Base-by-base conservation (phyloP, 352 stramenopile species). In the Saprolegnia parasitica region DNA sequence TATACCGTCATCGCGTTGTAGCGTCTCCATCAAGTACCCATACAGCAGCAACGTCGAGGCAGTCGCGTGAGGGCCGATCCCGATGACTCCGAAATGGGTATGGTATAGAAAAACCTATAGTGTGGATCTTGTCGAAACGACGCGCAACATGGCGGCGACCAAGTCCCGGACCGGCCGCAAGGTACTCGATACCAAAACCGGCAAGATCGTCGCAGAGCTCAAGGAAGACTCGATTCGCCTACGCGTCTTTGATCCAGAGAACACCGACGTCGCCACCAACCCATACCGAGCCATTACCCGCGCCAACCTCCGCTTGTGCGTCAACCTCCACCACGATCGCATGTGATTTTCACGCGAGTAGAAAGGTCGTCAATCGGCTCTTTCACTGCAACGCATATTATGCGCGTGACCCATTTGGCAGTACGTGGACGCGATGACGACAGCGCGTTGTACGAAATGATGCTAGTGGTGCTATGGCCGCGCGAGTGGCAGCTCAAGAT, bases 401-500 rank as follows among this genome's bases (percentile, higher is more conserved):
- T 10, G 64, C 88, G 9, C 88, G 88, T 45, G 83, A 91, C 47
- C 79, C 79, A 18, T 89, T 89, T 35, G 77, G 77, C 37, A 89
- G 81, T 89, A 78, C 21, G 76, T 78, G 0, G 21, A 26, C 26
- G 42, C 40, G 5, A 65, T 24, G 42, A 10, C 11, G 3, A 24
- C 6, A 52, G 21, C 6, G 40, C 56, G 20, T 40, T 39, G 5
- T 9, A 35, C 47, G n/a, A 45, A 9, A 24, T 67, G 24, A 16
- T n/a, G 16, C 18, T 68, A 90, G 83, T 88, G 66, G 81, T 90
- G 40, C 46, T 90, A 4, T 91, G 80, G 81, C 83, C 81, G 5
- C 89, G 87, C 56, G 78, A 91, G 73, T 91, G 83, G 83, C 81
- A 84, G 67, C 75, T 66, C 0, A 74, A 86, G 55, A 78, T 89